These are phyloP conservation scores for Passalora sequoiae DNA, from an alignment of 2,329 filamentous ascomycete species.

Conservation along the genomic window DNA sequence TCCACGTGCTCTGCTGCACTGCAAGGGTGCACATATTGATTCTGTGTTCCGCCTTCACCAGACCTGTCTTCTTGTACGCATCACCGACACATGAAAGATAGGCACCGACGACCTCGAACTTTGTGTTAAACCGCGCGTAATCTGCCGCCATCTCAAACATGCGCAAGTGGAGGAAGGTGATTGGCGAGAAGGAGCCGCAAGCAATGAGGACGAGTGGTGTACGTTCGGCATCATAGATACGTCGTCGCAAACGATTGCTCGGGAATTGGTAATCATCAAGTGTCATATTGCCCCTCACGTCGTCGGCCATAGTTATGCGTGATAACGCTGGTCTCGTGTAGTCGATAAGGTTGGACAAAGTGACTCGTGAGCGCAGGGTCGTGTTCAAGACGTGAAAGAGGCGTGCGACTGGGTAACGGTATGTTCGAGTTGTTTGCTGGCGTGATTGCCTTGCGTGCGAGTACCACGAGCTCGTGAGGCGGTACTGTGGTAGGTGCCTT, in stretches of 20 bases:
- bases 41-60: conserved; percentile 67
- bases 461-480: no score
- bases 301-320: conserved; percentile 24
- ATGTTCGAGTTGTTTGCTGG: no score
- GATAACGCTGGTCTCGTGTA: conserved; percentile 10
- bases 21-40: conserved; percentile 84
- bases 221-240: conserved; percentile 52
- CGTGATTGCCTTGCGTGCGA: no score
- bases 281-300: conserved; percentile 27
- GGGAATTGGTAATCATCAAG: conserved; percentile 58
- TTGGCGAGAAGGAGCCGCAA: conserved; percentile 52
- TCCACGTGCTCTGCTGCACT: conserved; percentile 68
- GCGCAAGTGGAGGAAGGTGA: conserved; percentile 65
- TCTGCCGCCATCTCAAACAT: conserved; percentile 87
- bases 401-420: no score
- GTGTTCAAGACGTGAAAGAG: no score
- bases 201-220: conserved; percentile 64
- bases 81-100: conserved; percentile 76
- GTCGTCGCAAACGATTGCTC: conserved; percentile 53
- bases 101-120: conserved; percentile 81
- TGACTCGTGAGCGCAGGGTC: no score
- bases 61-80: conserved; percentile 73
- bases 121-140: conserved; percentile 66
- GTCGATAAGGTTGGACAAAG: conserved; percentile 15
- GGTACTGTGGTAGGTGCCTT: no score